phyloP scores from a whole-genome alignment of 2,329 filamentous ascomycete genomes.

The Ceratocystis cacaofunesta region DNA sequence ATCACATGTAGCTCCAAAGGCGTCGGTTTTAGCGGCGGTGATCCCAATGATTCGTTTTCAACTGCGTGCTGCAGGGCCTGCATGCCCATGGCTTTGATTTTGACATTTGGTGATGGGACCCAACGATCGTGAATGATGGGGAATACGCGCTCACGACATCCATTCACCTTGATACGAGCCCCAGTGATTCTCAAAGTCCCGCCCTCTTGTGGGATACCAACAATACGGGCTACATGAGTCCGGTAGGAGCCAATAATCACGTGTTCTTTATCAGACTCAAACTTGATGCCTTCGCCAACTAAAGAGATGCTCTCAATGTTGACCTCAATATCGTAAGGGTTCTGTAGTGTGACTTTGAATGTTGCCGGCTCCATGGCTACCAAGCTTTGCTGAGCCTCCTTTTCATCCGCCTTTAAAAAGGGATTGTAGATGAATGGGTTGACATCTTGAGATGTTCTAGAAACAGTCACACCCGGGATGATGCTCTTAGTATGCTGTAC shows the following conservation, averaged over 20 bases:
- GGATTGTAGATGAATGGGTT: constrained; percentile 95
- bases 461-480: constrained; percentile 35
- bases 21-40: constrained; percentile 32
- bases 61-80: constrained; percentile 37
- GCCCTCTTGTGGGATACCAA: constrained; percentile 48
- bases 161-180: constrained; percentile 62
- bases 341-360: constrained; percentile 77
- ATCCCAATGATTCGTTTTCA: constrained; percentile 26
- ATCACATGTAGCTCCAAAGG: constrained; percentile 59
- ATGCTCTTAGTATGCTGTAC: constrained; percentile 48
- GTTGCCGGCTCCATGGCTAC: constrained; percentile 64
- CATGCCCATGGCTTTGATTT: constrained; percentile 63
- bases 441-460: constrained; percentile 42
- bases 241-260: constrained; percentile 66
- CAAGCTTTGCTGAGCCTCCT: constrained; percentile 49
- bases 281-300: constrained; percentile 56
- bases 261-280: constrained; percentile 50
- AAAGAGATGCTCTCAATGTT: constrained; percentile 72
- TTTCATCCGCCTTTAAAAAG: constrained; percentile 51
- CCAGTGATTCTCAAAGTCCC: constrained; percentile 63
- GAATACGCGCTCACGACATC: constrained; percentile 71
- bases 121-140: constrained; percentile 68
- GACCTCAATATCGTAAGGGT: constrained; percentile 84
- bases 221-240: constrained; percentile 61
- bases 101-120: constrained; percentile 52